phyloP scores from a whole-genome alignment of 768 basidiomycete species.

The Auricularia heimuer region DNA sequence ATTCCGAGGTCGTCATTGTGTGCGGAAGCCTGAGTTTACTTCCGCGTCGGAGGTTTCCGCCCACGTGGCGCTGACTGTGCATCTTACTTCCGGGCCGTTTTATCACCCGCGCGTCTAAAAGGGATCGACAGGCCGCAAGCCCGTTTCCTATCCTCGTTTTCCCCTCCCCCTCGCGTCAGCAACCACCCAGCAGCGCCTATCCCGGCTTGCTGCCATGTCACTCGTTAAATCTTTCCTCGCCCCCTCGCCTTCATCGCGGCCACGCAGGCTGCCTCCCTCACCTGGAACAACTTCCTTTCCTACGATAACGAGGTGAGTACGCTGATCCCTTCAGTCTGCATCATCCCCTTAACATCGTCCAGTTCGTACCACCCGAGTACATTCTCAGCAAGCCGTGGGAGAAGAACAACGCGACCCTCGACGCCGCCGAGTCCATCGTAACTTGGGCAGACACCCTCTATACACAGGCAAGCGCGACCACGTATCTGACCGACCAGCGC shows the following conservation, averaged over 20 bases:
- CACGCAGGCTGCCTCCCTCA: not conserved
- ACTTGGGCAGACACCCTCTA: not conserved
- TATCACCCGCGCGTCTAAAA: not conserved
- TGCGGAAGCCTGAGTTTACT: not conserved
- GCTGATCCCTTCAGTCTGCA: not conserved
- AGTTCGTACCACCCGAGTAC: not conserved
- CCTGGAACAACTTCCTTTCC: not conserved
- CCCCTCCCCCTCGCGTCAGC: not conserved
- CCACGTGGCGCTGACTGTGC: not conserved
- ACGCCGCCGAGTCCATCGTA: not conserved
- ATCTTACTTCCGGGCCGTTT: not conserved
- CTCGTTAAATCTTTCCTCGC: not conserved
- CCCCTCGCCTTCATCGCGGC: not conserved
- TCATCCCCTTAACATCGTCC: not conserved
- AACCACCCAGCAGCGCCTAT: not conserved
- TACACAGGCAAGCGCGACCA: not conserved
- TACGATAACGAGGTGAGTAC: constrained; percentile 1
- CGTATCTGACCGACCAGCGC: not conserved
- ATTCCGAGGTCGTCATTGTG: not conserved
- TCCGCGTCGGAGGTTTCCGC: not conserved
- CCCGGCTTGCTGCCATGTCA: not conserved
- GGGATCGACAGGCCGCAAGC: not conserved
- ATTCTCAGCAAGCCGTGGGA: not conserved
- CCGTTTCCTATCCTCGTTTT: not conserved
- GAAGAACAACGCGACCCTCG: not conserved